Evolutionary conservation across 495 filamentous ascomycete genomes (phyloP).

Genomic region (Tricharina praecox): DNA sequence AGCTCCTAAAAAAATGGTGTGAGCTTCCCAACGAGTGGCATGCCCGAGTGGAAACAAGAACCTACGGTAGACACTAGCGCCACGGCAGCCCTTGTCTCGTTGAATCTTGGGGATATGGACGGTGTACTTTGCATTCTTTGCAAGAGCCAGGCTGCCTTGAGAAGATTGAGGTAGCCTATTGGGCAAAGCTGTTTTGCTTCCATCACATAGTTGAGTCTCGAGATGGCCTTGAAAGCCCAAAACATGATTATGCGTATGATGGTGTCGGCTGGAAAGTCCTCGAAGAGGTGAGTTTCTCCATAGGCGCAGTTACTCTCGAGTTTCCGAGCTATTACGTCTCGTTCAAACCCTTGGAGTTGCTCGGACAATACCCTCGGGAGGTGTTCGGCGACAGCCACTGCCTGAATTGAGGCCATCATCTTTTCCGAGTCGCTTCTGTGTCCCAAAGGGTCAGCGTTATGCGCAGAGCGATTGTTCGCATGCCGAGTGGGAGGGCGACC

Average conservation of each 20-base stretch:
- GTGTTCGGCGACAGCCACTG: not conserved
- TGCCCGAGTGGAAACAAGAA: too few species aligned
- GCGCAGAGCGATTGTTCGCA: too few species aligned
- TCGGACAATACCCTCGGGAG: slow-evolving; percentile 1
- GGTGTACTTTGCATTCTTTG: not conserved
- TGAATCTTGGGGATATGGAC: not conserved
- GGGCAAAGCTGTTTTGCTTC: slow-evolving; percentile 4
- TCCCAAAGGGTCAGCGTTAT: too few species aligned
- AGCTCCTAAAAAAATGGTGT: slow-evolving; percentile 2
- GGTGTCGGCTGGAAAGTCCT: not conserved
- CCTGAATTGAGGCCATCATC: not conserved
- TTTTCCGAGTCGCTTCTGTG: too few species aligned
- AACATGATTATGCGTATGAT: slow-evolving; percentile 2
- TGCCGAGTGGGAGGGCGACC: too few species aligned
- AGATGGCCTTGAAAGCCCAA: slow-evolving; percentile 6
- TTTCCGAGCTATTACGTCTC: not conserved
- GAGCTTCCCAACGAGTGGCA: too few species aligned
- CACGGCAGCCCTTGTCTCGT: not conserved
- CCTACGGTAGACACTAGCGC: slow-evolving; percentile 5
- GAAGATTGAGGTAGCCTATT: slow-evolving; percentile 3
- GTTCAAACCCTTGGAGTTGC: not conserved
- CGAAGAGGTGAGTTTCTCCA: slow-evolving; percentile 1
- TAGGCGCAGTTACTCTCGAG: not conserved
- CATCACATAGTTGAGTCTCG: not conserved
- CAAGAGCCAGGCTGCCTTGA: slow-evolving; percentile 5